Base-by-base conservation (phyloP, 179 eudicot species). In the Silene noctiflora region DNA sequence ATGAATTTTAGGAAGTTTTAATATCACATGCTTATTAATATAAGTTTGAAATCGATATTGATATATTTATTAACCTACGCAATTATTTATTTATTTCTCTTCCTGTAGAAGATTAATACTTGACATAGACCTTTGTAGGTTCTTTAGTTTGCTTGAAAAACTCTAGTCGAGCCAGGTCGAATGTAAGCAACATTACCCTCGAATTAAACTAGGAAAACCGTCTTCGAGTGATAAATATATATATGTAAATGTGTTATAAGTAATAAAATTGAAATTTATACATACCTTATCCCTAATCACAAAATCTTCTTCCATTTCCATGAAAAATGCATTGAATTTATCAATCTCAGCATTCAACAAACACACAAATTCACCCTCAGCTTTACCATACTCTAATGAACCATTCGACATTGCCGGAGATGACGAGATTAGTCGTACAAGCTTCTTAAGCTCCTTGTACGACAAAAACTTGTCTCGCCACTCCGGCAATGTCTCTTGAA, bases 271-370 rank as follows among this genome's bases (percentile, higher is more conserved):
- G 53, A 46, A 46, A 46, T 10, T 13, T 1, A 6, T 42, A 76
- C 71, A 22, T 64, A 91, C 98, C 96, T 89, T 88, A 48, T 88
- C 88, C 20, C 87, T 78, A 75, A 93, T 93, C 27, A 93, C 77
- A 76, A 91, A 93, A 73, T 93, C 96, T 81, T 93, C 97, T 78
- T 91, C 98, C 79, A 86, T 88, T 72, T 93, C 98, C 87, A 89
- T 77, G 76, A 91, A 91, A 70, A 93, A 93, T 1, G 87, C 73
- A 75, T 93, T 93, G 69, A 93, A 88, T 81, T 89, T 93, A 1
- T 93, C 98, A 46, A 93, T 86, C 89, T 93, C 94, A 80, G 66
- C 65, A 78, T 93, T 88, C 84, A 93, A 72, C 31, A 87, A 79
- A 58, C 61, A 80, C 4, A 93, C 86, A 76, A 93, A 93, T 78